Base-by-base conservation (phyloP, 2,329 filamentous ascomycete species). In the Ascochyta viciae-villosae region DNA sequence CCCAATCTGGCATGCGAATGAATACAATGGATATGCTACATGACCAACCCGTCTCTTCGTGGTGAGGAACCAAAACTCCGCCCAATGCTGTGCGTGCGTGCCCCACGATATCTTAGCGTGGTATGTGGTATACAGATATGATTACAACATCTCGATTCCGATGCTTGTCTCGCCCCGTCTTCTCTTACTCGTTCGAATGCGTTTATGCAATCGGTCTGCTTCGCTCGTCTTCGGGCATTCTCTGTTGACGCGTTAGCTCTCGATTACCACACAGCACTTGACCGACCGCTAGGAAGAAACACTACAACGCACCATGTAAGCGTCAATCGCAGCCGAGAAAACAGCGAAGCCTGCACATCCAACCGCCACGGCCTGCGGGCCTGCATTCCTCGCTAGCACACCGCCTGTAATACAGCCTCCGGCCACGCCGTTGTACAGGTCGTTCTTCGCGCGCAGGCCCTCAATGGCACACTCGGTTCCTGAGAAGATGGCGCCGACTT, bases 381-480 rank as follows among this genome's bases (percentile, higher is more conserved):
- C 95, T 0, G 91, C 94, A 67, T 89, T 91, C 60, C 90, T 87
- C 43, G 92, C 94, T 61, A 99, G 78, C 50, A 95, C 90, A 16
- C 91, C 95, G 15, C 95, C 95, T 9, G 95, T 97, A 50, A 97
- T 81, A 73, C 94, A 98, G 0, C 95, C 95, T 0, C 93, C 92
- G 4, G 88, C 86, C 5, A 95, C 87, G 50, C 92, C 92, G 80
- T 99, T 99, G 61, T 82, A 86, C 27, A 98, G 77, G 76, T 98
- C 95, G 78, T 98, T 97, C 82, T 96, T 97, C 22, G 93, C 95
- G 27, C 95, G 85, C 68, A 91, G 77, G 0, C 93, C 93, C 77
- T 99, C 95, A 71, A 99, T 92, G 62, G 91, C 92, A 80, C 95
- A 99, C 79, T 99, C 95, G 49, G 95, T 96, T 37, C 94, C 94